These are phyloP conservation scores for Paulownia fortunei DNA, from an alignment of 257 asterid genomes.

Conservation along the genomic window DNA sequence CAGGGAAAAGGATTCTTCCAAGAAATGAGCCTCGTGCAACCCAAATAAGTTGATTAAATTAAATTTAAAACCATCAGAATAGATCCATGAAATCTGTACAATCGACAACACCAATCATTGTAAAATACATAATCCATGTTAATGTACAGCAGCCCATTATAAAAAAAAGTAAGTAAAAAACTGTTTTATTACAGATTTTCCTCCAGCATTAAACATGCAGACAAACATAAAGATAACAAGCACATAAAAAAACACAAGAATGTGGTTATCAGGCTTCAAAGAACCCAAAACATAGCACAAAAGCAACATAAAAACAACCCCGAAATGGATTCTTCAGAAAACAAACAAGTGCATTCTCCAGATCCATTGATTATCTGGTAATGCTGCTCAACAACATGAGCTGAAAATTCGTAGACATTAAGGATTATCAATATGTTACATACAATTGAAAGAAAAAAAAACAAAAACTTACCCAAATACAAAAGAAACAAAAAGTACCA, in stretches of 20 bases:
- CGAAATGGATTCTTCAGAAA: no score
- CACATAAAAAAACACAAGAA: neutral
- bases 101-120: no score
- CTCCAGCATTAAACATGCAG: slow-evolving; percentile 2
- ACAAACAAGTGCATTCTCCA: neutral
- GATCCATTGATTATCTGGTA: slow-evolving; percentile 24
- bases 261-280: neutral
- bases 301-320: neutral
- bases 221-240: neutral
- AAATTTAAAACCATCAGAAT: no score
- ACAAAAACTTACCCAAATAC: no score
- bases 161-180: neutral
- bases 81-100: no score
- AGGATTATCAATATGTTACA: no score
- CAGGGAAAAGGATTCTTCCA: no score
- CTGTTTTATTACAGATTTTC: neutral
- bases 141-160: no score
- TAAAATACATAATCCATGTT: no score
- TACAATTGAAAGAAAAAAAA: neutral
- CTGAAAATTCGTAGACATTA: neutral
- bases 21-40: no score
- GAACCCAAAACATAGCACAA: slow-evolving; percentile 6
- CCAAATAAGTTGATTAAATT: no score
- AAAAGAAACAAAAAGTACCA: neutral
- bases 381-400: slow-evolving; percentile 25